These are phyloP conservation scores for Brettanomyces sp. DNA, from an alignment of 805 yeast species.

Conservation along the genomic window DNA sequence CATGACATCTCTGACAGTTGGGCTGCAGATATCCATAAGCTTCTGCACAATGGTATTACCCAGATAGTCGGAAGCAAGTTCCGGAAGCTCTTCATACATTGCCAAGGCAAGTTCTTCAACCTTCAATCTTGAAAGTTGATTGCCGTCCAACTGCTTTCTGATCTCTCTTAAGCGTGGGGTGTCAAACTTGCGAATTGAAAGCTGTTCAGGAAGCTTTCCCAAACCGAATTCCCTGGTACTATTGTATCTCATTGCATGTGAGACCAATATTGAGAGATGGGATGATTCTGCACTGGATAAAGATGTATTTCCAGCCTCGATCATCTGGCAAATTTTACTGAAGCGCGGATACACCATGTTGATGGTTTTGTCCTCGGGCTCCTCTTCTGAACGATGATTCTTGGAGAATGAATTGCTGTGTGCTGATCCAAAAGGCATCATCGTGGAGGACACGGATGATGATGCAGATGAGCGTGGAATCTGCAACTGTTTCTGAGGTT, in stretches of 20 bases:
- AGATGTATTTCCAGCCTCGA: constrained; percentile 1
- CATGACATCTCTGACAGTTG: constrained; percentile 70
- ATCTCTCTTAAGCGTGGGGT: constrained; percentile 83
- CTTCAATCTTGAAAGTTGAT: constrained; percentile 44
- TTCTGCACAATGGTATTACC: constrained; percentile 96
- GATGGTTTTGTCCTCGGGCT: constrained; percentile 10
- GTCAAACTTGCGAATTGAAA: constrained; percentile 64
- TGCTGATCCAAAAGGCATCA: not conserved
- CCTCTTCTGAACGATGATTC: not conserved
- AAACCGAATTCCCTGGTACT: constrained; percentile 40
- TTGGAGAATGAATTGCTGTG: not conserved
- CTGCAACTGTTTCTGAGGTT: not conserved
- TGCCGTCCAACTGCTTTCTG: constrained; percentile 61
- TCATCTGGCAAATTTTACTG: constrained; percentile 5
- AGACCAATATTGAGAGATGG: constrained; percentile 38
- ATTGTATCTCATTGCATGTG: constrained; percentile 32
- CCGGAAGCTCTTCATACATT: constrained; percentile 84
- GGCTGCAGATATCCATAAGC: constrained; percentile 63
- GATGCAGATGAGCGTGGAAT: not conserved
- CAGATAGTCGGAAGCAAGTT: constrained; percentile 80
- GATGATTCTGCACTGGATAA: constrained; percentile 1
- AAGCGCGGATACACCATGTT: constrained; percentile 15
- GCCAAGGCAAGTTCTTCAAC: constrained; percentile 75
- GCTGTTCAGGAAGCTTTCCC: constrained; percentile 73
- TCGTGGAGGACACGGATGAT: not conserved